Conservation (phyloP, 176 grass and related monocot genomes). For the Musa schizocarpa region DNA sequence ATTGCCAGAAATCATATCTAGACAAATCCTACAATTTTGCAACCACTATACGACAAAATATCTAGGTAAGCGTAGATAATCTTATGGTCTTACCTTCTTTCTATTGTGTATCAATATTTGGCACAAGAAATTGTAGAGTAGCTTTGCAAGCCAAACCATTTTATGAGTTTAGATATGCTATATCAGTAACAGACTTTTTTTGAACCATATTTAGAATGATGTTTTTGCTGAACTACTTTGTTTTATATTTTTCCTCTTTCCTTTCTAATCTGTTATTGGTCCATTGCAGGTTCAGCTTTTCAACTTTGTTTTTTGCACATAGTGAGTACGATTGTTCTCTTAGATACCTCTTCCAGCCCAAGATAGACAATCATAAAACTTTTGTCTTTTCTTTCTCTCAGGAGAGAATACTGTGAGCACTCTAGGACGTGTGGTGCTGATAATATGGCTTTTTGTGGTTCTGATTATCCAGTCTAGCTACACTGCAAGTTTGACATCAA, state of each 20-base stretch:
- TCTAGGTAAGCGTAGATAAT: too few species aligned
- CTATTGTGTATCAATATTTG: too few species aligned
- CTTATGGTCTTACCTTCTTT: too few species aligned
- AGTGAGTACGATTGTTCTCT: slow-evolving; percentile 44
- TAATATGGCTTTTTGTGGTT: slow-evolving; percentile 98
- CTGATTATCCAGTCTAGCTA: slow-evolving; percentile 96
- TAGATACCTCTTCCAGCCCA: slow-evolving; percentile 5
- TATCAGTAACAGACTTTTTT: too few species aligned
- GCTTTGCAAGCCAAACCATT: too few species aligned
- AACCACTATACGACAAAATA: too few species aligned
- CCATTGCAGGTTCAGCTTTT: slow-evolving; percentile 92
- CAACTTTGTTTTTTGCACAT: slow-evolving; percentile 94
- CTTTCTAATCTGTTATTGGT: neutral
- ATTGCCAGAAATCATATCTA: too few species aligned
- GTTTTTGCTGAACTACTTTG: neutral
- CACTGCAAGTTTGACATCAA: slow-evolving; percentile 93
- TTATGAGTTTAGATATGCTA: too few species aligned
- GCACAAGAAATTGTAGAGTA: too few species aligned
- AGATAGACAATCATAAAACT: neutral
- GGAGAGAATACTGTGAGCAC: slow-evolving; percentile 81
- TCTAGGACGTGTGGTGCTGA: slow-evolving; percentile 61
- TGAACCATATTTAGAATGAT: neutral
- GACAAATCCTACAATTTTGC: too few species aligned
- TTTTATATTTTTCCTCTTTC: neutral
- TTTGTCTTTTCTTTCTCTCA: slow-evolving; percentile 23